Evolutionary conservation across 371 early-diverging fungal species (phyloP).

Genomic region (Mucor mucedo): DNA sequence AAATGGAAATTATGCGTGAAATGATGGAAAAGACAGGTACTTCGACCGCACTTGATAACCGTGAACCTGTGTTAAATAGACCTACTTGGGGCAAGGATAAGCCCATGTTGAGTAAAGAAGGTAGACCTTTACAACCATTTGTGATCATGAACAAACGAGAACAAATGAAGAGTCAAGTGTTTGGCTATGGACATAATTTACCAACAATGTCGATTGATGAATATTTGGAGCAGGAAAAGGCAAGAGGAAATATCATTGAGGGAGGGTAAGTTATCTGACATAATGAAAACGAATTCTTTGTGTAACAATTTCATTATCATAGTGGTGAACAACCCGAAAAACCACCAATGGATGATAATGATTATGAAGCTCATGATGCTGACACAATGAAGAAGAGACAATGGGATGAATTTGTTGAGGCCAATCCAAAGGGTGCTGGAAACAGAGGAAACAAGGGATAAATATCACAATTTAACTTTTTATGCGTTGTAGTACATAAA

Average conservation of each 20-base stretch:
- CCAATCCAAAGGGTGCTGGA: constrained; percentile 92
- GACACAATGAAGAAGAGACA: constrained; percentile 83
- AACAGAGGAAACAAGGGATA: constrained; percentile 55
- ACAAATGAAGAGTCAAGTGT: constrained; percentile 79
- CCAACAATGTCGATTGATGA: constrained; percentile 98
- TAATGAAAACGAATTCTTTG: background rate
- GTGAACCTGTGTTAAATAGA: constrained; percentile 23
- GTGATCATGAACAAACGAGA: constrained; percentile 81
- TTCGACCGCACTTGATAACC: constrained; percentile 27
- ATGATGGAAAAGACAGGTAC: constrained; percentile 29
- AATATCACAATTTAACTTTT: background rate
- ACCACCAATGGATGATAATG: constrained; percentile 75
- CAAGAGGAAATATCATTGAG: constrained; percentile 87
- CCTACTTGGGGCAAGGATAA: constrained; percentile 48
- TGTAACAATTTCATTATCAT: constrained; percentile 1
- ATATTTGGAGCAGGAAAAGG: constrained; percentile 86
- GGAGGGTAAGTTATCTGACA: constrained; percentile 68
- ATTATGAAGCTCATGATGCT: constrained; percentile 80
- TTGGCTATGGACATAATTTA: constrained; percentile 84
- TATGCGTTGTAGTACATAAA: too few relatives aligned
- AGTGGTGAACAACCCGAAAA: constrained; percentile 68
- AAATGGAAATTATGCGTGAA: constrained; percentile 58
- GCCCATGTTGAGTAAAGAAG: constrained; percentile 66
- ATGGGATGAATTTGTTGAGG: constrained; percentile 95
- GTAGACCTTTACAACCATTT: constrained; percentile 86